phyloP scores from a whole-genome alignment of 208 protist genomes.

The Leishmania braziliensis region DNA sequence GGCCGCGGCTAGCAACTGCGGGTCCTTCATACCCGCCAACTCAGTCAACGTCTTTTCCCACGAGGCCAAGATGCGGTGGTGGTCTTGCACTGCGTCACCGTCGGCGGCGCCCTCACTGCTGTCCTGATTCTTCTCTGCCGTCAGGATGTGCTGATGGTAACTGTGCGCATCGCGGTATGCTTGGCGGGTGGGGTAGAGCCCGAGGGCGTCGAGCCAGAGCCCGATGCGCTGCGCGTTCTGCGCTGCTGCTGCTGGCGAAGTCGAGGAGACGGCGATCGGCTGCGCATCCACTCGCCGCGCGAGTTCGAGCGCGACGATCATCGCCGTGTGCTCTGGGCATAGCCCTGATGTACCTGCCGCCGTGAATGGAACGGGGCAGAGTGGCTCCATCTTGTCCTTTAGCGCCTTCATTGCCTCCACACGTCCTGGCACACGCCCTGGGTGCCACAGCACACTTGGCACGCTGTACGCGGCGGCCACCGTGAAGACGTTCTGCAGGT shows the following conservation, averaged over 20 bases:
- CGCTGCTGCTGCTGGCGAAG: slow-evolving; percentile 38
- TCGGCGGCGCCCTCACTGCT: neutral
- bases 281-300: slow-evolving; percentile 59
- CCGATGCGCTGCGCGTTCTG: slow-evolving; percentile 55
- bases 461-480: slow-evolving; percentile 53
- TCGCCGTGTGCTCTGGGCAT: slow-evolving; percentile 78
- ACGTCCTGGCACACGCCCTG: slow-evolving; percentile 43
- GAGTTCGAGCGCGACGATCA: slow-evolving; percentile 73
- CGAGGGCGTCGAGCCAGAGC: slow-evolving; percentile 55
- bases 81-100: neutral
- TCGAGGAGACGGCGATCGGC: slow-evolving; percentile 41
- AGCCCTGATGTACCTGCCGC: slow-evolving; percentile 32
- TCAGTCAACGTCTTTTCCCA: slow-evolving; percentile 30
- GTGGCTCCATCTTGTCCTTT: slow-evolving; percentile 19
- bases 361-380: slow-evolving; percentile 20
- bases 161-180: slow-evolving; percentile 36
- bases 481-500: slow-evolving; percentile 78
- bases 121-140: neutral
- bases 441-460: slow-evolving; percentile 76
- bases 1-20: slow-evolving; percentile 11
- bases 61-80: slow-evolving; percentile 5
- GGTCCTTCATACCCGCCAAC: slow-evolving; percentile 22
- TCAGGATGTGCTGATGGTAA: slow-evolving; percentile 13
- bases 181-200: slow-evolving; percentile 50
- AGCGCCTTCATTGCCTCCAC: slow-evolving; percentile 46